Conservation (phyloP, 345 rosid genomes). For the Rhizophora mangle region DNA sequence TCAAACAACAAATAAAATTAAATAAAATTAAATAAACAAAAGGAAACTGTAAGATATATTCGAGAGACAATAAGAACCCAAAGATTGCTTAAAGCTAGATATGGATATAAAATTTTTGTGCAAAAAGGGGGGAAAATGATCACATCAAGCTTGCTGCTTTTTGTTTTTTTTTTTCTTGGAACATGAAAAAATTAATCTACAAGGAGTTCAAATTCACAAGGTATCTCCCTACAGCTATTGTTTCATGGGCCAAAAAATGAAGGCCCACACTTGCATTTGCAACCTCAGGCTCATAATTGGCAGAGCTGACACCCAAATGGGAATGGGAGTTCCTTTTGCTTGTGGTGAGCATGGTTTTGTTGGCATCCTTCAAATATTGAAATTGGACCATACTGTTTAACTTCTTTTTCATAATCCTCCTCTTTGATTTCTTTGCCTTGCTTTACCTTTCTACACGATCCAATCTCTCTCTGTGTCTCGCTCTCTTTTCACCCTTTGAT, state of each 20-base stretch:
- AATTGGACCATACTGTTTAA: background rate
- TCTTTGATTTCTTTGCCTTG: constrained; percentile 4
- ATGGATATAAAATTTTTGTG: too few relatives aligned
- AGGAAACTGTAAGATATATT: too few relatives aligned
- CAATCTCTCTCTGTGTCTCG: background rate
- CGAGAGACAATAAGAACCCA: too few relatives aligned
- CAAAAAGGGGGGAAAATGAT: too few relatives aligned
- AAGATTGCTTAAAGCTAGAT: too few relatives aligned
- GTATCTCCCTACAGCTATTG: background rate
- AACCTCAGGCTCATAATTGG: constrained; percentile 79
- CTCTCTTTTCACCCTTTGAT: background rate
- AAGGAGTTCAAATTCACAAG: background rate
- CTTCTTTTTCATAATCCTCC: background rate
- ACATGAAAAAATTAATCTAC: too few relatives aligned
- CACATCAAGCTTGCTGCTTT: too few relatives aligned
- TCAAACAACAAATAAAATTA: too few relatives aligned
- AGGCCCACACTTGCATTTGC: constrained; percentile 85
- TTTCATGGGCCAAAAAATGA: constrained; percentile 45
- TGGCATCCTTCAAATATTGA: constrained; percentile 11
- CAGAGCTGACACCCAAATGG: constrained; percentile 40
- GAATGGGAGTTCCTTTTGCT: constrained; percentile 6
- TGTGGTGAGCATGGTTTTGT: constrained; percentile 17
- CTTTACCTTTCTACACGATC: constrained; percentile 20
- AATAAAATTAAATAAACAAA: too few relatives aligned
- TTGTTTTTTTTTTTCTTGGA: too few relatives aligned